phyloP scores from a whole-genome alignment of 1,284 basidiomycete genomes.

The Gomphus sp. region DNA sequence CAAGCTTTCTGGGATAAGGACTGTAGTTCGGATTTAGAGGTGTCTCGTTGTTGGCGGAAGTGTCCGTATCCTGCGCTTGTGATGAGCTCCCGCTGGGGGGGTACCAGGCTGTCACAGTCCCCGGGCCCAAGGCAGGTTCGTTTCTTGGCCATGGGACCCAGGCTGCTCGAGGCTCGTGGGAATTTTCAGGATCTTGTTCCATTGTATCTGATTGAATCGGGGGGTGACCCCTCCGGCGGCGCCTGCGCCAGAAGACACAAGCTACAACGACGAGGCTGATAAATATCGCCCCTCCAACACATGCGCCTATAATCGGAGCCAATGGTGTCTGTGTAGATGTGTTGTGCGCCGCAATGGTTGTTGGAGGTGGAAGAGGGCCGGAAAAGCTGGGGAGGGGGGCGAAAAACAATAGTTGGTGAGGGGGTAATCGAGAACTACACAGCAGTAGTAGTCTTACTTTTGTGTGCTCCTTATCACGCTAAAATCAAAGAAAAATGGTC shows the following conservation, averaged over 20 bases:
- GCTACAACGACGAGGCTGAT: neutral
- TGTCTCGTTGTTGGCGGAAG: neutral
- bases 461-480: neutral
- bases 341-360: neutral
- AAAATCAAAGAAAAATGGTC: constrained; percentile 9
- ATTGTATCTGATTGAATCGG: neutral
- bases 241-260: neutral
- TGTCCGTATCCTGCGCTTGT: neutral
- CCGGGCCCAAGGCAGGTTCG: neutral
- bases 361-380: neutral
- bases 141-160: neutral
- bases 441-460: neutral
- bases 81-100: neutral
- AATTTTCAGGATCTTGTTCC: neutral
- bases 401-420: neutral
- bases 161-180: too few relatives aligned
- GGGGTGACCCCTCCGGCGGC: neutral
- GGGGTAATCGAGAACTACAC: neutral
- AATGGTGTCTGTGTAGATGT: neutral
- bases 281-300: neutral
- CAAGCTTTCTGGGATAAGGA: neutral
- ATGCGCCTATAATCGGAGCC: neutral
- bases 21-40: neutral
- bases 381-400: neutral
- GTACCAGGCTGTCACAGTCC: neutral